Evolutionary conservation across 805 yeast genomes (phyloP).

Genomic region (Cyberlindnera veronae): DNA sequence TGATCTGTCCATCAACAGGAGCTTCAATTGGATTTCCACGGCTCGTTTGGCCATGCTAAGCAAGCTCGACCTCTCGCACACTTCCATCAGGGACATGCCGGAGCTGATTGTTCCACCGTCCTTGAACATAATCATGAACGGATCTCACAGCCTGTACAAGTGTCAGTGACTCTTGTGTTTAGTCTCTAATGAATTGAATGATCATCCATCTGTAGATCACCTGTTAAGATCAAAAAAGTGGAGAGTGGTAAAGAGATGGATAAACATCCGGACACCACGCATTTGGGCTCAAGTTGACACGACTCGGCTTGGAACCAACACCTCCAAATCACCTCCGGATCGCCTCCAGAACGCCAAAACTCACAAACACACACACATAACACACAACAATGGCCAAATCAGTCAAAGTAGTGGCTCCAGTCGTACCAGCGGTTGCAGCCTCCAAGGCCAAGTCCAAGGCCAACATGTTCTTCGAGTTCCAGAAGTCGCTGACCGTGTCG

Average conservation of each 20-base stretch:
- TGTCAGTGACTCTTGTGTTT: not conserved
- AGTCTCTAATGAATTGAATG: not conserved
- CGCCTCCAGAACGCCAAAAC: not conserved
- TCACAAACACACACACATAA: not conserved
- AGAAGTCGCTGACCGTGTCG: conserved; percentile 30
- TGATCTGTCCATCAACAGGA: not conserved
- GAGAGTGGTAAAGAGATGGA: not conserved
- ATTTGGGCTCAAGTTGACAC: not conserved
- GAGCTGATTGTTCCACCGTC: not conserved
- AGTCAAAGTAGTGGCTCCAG: not conserved
- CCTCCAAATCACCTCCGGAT: not conserved
- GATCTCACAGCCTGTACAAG: not conserved
- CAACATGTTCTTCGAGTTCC: conserved; percentile 28
- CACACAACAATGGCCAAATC: conserved; percentile 4
- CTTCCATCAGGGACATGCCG: not conserved
- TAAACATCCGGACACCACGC: not conserved
- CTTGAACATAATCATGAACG: not conserved
- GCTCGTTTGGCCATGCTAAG: not conserved
- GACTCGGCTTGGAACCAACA: not conserved
- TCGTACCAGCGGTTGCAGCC: not conserved
- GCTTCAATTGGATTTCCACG: not conserved
- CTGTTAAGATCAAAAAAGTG: no score
- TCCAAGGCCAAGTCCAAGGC: conserved; percentile 3
- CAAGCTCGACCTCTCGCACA: not conserved
- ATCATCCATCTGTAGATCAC: no score